Base-by-base conservation (phyloP, 306 rosid genomes). In the Cucumis hystrix region DNA sequence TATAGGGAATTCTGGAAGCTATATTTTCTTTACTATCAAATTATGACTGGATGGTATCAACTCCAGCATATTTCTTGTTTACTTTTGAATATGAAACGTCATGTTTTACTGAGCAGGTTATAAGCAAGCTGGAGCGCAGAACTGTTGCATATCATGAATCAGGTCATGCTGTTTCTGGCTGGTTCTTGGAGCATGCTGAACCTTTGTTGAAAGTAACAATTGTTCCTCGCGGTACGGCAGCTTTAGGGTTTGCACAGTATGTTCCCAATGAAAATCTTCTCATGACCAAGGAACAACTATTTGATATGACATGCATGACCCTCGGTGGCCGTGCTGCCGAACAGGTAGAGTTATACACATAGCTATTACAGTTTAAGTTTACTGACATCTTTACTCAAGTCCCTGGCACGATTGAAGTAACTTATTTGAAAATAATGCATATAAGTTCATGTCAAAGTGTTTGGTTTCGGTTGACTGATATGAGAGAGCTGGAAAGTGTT, bases 281-380 rank as follows among this genome's bases (percentile, higher is more conserved):
- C 74, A 87, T 87, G 97, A 92, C 98, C 60, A 89, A 95, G 87
- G 97, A 95, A 76, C 98, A 95, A 81, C 97, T 95, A 63, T 92
- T 95, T 11, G 98, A 95, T 78, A 80, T 89, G 92, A 92, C 97
- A 39, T 95, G 98, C 81, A 87, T 92, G 97, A 85, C 98, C 79
- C 98, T 95, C 51, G 98, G 98, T 59, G 98, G 98, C 45, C 91
- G 97, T 66, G 98, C 98, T 64, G 87, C 98, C 17, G 98, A 95
- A 85, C 92, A 95, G 98, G 98, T 95, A 78, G 52, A 12, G n/a
- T 14, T 16, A 17, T 2, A 64, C 30, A 28, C 17, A 37, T 64
- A 35, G 47, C 7, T 6, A 2, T 64, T 64, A 64, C 35, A 0
- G 71, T 65, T 64, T 17, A 35, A 18, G 71, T 65, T 39, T 21